phyloP scores from a whole-genome alignment of 768 basidiomycete genomes.

The Hygrophorus pudorinus region DNA sequence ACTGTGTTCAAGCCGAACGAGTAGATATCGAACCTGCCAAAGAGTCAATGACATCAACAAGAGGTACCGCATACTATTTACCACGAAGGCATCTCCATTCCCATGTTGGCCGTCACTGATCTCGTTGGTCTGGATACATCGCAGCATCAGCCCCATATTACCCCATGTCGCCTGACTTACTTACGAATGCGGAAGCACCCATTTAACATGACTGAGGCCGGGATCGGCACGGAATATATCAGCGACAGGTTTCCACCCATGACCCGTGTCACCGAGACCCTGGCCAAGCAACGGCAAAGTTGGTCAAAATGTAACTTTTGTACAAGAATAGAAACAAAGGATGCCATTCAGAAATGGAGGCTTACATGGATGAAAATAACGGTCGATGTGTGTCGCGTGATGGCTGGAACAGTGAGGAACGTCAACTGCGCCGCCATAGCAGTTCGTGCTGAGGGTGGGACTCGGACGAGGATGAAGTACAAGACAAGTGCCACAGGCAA shows the following conservation, averaged over 20 bases:
- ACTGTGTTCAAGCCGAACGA: slow-evolving; percentile 47
- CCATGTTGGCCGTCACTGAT: slow-evolving; percentile 66
- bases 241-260: slow-evolving; percentile 72
- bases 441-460: slow-evolving; percentile 16
- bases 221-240: slow-evolving; percentile 48
- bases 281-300: slow-evolving; percentile 25
- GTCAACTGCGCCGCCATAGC: slow-evolving; percentile 27
- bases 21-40: slow-evolving; percentile 65
- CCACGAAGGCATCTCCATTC: slow-evolving; percentile 73
- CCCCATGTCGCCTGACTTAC: slow-evolving; percentile 13
- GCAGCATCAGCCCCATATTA: neutral
- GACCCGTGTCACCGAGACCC: slow-evolving; percentile 70
- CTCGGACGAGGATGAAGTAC: slow-evolving; percentile 8
- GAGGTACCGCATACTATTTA: slow-evolving; percentile 20
- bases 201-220: slow-evolving; percentile 69
- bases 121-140: slow-evolving; percentile 33
- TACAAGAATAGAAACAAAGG: slow-evolving; percentile 4
- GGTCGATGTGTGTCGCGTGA: slow-evolving; percentile 67
- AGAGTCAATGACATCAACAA: neutral
- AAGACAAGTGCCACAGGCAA: no score
- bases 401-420: slow-evolving; percentile 43
- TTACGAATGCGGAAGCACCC: slow-evolving; percentile 81
- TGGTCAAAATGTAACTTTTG: no score
- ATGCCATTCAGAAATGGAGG: slow-evolving; percentile 4
- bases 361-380: slow-evolving; percentile 86